Base-by-base conservation (phyloP, 805 yeast genomes). In the Myxozyma nipponensis region DNA sequence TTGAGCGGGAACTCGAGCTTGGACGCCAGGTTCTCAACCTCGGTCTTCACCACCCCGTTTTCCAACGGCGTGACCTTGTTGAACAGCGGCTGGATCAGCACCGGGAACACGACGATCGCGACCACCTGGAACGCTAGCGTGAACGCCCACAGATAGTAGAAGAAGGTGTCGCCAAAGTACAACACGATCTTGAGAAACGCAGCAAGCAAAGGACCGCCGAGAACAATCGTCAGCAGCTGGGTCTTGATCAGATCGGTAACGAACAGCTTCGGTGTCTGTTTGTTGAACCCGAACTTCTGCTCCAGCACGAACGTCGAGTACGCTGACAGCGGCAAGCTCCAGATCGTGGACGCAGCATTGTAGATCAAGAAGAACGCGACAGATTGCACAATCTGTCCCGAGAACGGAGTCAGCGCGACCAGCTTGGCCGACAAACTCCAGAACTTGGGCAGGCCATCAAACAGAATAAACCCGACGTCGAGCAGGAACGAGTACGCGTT, bases 231-330 rank as follows among this genome's bases (percentile, higher is more conserved):
- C 42, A 93, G 71, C 1, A 73, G 51, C 36, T 77, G 66, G 25
- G 77, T 68, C 69, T 91, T 93, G 56, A 88, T 41, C 55, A 73
- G 71, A 67, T 93, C 99, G 23, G 77, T 64, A 23, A 86, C 48
- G 86, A 95, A 93, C 44, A 88, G 72, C 44, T 73, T 70, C 17
- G 75, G 54, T 2, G 97, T 91, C 59, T 79, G 75, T 69, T 93
- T 93, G 72, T 93, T 93, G 72, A 93, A 93, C 1, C 98, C 98
- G 63, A 76, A 91, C 69, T 80, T 80, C 66, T 91, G 96, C 70
- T 93, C 98, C 60, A 93, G 74, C 15, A 89, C 90, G 71, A 93
- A 93, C 61, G 84, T 84, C 50, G 77, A 72, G 69, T 89, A 90
- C 66, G 84, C 82, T 7, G 82, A 74, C 21, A 82, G 64, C 2